phyloP scores from a whole-genome alignment of 2,329 filamentous ascomycete genomes.

The Fusarium tjaetaba region DNA sequence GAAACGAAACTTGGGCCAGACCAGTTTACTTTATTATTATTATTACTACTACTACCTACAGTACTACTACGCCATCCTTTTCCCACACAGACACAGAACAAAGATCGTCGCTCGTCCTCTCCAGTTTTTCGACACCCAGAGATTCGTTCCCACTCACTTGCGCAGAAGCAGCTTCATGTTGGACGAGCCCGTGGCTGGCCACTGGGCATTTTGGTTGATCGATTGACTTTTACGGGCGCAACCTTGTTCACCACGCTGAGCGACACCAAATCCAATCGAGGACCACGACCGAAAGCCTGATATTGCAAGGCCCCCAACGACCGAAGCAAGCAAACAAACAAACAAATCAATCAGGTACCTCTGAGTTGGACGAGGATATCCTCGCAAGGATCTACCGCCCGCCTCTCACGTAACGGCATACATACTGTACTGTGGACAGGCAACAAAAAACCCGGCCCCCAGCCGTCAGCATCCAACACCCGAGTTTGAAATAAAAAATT shows the following conservation, averaged over 20 bases:
- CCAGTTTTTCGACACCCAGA: constrained; percentile 27
- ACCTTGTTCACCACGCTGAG: constrained; percentile 1
- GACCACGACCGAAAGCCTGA: constrained; percentile 15
- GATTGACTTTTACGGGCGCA: constrained; percentile 8
- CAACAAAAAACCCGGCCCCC: constrained; percentile 16
- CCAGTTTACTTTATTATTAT: constrained; percentile 25
- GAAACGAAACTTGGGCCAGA: constrained; percentile 40
- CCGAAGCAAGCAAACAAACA: constrained; percentile 15
- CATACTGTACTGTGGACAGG: constrained; percentile 1
- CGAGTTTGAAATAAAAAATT: constrained; percentile 8
- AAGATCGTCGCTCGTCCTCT: constrained; percentile 36
- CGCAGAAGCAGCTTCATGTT: constrained; percentile 23
- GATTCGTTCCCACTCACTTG: constrained; percentile 3
- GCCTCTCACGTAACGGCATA: constrained; percentile 7
- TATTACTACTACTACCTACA: background rate
- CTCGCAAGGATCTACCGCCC: constrained; percentile 20
- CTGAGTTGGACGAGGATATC: constrained; percentile 12
- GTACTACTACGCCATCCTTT: constrained; percentile 2
- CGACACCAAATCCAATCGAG: constrained; percentile 13
- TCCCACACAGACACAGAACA: constrained; percentile 24
- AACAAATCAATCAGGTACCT: background rate
- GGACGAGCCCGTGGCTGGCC: constrained; percentile 40
- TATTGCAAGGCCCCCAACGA: constrained; percentile 7
- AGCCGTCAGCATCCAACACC: constrained; percentile 20
- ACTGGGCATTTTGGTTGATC: constrained; percentile 23